A percentile compares a stretch with the other conserved stretches of the same genome.
Conservation (phyloP, 2,329 filamentous ascomycete genomes). For the Botrytis fabae region DNA sequence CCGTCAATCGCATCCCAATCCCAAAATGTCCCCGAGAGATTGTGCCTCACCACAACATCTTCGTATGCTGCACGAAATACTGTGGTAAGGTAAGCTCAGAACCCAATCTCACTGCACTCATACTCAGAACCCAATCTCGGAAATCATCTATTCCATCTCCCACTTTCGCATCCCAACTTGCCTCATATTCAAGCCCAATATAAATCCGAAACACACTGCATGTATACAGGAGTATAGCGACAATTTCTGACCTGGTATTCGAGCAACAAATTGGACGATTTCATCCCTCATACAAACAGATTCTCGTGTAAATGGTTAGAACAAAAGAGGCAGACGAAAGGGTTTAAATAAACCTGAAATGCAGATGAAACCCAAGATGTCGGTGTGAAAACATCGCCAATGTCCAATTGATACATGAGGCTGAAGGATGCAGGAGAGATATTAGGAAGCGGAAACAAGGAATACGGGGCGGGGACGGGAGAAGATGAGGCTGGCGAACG, state of each 20-base stretch:
- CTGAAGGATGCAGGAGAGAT: not conserved
- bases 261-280: not conserved
- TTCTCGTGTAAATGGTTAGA: not conserved
- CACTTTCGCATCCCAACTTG: not conserved
- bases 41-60: not conserved
- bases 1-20: not conserved
- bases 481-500: not conserved
- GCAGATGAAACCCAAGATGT: not conserved
- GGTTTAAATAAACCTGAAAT: not conserved
- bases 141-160: not conserved
- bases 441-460: not conserved
- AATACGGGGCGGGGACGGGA: not conserved
- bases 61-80: not conserved
- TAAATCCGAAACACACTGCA: not conserved
- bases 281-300: not conserved
- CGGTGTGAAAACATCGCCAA: not conserved
- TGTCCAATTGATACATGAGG: not conserved
- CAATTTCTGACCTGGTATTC: not conserved
- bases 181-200: not conserved
- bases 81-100: not conserved
- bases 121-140: not conserved
- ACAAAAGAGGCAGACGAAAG: not conserved
- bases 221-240: not conserved
- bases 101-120: not conserved
- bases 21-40: not conserved